Percentiles rank a stretch among this genome's conserved stretches.
These are phyloP conservation scores for Herpetomonas tarakana DNA, from an alignment of 208 protist species.

Conservation along the genomic window DNA sequence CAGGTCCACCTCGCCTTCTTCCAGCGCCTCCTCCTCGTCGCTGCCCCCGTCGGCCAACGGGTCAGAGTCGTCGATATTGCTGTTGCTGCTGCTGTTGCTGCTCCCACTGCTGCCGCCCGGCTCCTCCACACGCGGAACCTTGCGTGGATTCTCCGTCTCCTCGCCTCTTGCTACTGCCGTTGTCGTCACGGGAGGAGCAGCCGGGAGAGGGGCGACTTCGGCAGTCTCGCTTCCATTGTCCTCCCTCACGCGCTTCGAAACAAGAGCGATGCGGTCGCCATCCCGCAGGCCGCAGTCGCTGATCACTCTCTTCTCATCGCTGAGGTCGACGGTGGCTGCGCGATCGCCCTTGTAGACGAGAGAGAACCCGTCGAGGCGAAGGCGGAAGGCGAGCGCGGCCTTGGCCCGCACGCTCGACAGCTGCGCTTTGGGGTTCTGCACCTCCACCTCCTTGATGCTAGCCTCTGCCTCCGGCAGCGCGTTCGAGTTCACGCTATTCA, in stretches of 20 bases:
- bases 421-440: constrained; percentile 71
- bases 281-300: constrained; percentile 63
- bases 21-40: constrained; percentile 24
- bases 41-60: constrained; percentile 14
- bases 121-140: not conserved
- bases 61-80: constrained; percentile 8
- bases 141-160: not conserved
- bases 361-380: constrained; percentile 53
- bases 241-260: constrained; percentile 25
- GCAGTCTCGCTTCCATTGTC: not conserved
- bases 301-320: constrained; percentile 57
- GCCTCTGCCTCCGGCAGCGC: constrained; percentile 26
- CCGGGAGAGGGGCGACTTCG: not conserved
- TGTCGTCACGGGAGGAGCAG: not conserved
- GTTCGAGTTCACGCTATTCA: constrained; percentile 37
- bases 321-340: constrained; percentile 36
- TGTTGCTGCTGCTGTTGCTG: not conserved
- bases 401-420: constrained; percentile 70
- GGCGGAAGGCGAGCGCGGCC: constrained; percentile 68
- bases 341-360: constrained; percentile 19
- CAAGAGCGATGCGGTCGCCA: constrained; percentile 54
- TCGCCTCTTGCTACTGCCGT: not conserved
- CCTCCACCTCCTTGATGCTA: constrained; percentile 63
- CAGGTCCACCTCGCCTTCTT: constrained; percentile 8
- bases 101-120: not conserved